Evolutionary conservation across 2,329 filamentous ascomycete species (phyloP).

Genomic region (Botrytis porri): DNA sequence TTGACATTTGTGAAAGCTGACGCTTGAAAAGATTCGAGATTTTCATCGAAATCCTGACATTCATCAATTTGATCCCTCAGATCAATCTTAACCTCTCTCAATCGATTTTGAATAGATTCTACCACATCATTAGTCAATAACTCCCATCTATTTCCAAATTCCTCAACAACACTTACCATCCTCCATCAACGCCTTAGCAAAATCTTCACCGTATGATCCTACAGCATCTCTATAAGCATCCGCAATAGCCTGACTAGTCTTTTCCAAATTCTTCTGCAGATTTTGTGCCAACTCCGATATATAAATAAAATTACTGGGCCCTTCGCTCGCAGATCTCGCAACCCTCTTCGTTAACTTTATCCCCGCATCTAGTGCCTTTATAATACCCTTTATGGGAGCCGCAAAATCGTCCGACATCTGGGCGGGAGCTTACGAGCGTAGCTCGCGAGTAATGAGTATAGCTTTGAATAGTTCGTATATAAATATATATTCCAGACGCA

Average conservation of each 20-base stretch:
- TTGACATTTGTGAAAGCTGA: slow-evolving; percentile 28
- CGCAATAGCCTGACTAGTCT: slow-evolving; percentile 27
- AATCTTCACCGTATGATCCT: slow-evolving; percentile 29
- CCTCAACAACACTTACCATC: slow-evolving; percentile 29
- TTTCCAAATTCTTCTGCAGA: slow-evolving; percentile 31
- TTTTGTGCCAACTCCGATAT: slow-evolving; percentile 32
- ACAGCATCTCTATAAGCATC: slow-evolving; percentile 31
- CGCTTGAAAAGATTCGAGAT: slow-evolving; percentile 30
- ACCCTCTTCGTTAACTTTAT: slow-evolving; percentile 33
- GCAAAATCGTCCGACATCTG: slow-evolving; percentile 28
- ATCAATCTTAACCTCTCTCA: slow-evolving; percentile 34
- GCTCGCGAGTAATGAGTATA: neutral
- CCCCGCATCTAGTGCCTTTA: slow-evolving; percentile 34
- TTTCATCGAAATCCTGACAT: slow-evolving; percentile 34
- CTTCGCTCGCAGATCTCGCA: slow-evolving; percentile 28
- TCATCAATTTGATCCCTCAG: slow-evolving; percentile 34
- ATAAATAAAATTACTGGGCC: slow-evolving; percentile 27
- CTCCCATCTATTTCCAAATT: neutral
- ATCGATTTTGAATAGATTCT: slow-evolving; percentile 30
- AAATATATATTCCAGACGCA: neutral
- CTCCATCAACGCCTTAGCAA: slow-evolving; percentile 30
- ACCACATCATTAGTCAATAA: slow-evolving; percentile 18
- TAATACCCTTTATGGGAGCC: slow-evolving; percentile 33
- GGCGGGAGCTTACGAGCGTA: slow-evolving; percentile 8
- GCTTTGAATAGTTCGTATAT: neutral